These are phyloP conservation scores for Patellaria atrata DNA, from an alignment of 495 filamentous ascomycete species.

Conservation along the genomic window DNA sequence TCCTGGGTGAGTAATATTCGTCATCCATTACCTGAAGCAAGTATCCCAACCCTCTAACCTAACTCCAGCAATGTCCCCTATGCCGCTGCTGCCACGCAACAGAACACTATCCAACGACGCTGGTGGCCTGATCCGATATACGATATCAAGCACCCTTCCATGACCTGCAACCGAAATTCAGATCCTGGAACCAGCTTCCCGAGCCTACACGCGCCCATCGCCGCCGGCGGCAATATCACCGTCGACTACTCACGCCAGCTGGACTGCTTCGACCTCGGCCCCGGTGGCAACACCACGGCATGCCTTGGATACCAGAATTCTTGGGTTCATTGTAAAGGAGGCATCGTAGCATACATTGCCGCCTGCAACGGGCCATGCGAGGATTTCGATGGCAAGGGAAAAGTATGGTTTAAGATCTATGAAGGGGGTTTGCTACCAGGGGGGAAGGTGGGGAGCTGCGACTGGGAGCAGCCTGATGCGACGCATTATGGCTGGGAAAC, in stretches of 20 bases:
- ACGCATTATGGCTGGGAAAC: conserved; percentile 10
- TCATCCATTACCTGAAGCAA: neutral
- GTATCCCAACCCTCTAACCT: conserved; percentile 1
- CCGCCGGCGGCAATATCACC: conserved; percentile 34
- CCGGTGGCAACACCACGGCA: no score
- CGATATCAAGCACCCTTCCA: conserved; percentile 36
- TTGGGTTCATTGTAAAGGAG: conserved; percentile 44
- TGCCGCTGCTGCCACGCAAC: conserved; percentile 24
- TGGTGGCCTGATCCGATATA: conserved; percentile 36
- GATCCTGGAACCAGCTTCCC: conserved; percentile 36
- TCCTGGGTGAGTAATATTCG: conserved; percentile 26
- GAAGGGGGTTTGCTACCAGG: conserved; percentile 9
- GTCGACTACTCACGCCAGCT: no score
- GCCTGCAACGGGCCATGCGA: conserved; percentile 34
- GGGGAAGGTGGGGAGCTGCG: conserved; percentile 1
- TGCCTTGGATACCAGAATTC: no score
- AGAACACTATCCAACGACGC: conserved; percentile 34
- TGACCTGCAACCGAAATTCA: conserved; percentile 46
- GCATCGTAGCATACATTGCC: conserved; percentile 42
- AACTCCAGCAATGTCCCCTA: conserved; percentile 29
- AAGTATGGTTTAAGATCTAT: conserved; percentile 37
- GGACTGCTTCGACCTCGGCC: no score
- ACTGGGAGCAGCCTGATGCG: conserved; percentile 9
- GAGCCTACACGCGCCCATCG: conserved; percentile 28
- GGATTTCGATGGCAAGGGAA: conserved; percentile 32